These are phyloP conservation scores for Agaricales sp. DNA, from an alignment of 1,284 basidiomycete genomes.

Conservation along the genomic window DNA sequence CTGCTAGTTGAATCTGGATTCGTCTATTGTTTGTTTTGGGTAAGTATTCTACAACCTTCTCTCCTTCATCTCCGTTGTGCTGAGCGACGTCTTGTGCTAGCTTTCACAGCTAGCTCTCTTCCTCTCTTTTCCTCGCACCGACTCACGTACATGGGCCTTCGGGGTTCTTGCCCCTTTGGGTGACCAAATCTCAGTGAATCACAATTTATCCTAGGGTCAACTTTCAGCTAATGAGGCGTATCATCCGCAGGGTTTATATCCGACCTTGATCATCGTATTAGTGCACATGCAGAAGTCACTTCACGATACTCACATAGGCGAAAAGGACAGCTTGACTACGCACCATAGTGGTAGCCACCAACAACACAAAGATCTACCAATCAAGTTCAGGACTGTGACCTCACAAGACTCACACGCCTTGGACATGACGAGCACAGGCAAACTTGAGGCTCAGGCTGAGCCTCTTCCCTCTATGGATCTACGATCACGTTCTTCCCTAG, in stretches of 20 bases:
- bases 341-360: no score
- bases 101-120: neutral
- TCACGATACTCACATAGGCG: no score
- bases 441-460: no score
- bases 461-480: no score
- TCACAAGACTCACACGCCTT: no score
- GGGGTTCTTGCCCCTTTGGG: neutral
- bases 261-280: constrained; percentile 10
- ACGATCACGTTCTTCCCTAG: no score
- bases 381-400: no score
- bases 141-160: neutral
- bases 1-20: constrained; percentile 10
- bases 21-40: constrained; percentile 9
- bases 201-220: no score
- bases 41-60: neutral
- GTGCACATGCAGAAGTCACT: constrained; percentile 8
- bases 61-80: neutral
- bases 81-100: neutral
- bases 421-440: no score
- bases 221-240: neutral
- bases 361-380: no score
- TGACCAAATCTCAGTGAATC: neutral
- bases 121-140: neutral
- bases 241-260: constrained; percentile 8
- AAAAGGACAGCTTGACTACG: no score